These are phyloP conservation scores for Teunomyces atbi DNA, from an alignment of 805 yeast genomes.

Conservation along the genomic window DNA sequence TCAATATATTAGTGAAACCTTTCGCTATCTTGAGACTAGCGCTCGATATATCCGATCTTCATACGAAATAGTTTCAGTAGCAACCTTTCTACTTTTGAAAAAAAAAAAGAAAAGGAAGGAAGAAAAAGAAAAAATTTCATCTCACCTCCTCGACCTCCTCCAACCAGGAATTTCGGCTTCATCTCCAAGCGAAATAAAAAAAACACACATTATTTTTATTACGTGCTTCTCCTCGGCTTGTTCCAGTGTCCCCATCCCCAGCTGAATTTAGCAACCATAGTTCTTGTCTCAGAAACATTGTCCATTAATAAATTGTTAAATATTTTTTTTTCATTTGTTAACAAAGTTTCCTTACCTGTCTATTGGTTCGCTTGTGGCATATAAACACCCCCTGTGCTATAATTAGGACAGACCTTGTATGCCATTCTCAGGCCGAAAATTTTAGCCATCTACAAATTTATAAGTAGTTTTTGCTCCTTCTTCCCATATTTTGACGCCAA, in stretches of 20 bases:
- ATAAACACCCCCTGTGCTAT: slow-evolving; percentile 1
- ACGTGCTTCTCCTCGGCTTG: background rate
- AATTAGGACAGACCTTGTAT: background rate
- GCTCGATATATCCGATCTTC: background rate
- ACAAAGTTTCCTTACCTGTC: too few relatives aligned
- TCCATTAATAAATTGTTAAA: too few relatives aligned
- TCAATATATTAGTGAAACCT: background rate
- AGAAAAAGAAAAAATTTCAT: background rate
- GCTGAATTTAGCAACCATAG: too few relatives aligned
- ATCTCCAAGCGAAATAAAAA: background rate
- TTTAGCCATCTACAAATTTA: background rate
- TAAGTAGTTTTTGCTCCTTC: background rate
- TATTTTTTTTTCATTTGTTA: too few relatives aligned
- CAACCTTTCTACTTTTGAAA: background rate
- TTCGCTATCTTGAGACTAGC: background rate
- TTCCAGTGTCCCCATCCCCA: too few relatives aligned
- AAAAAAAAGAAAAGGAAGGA: background rate
- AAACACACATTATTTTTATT: background rate
- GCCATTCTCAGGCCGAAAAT: background rate
- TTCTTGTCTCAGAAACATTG: too few relatives aligned
- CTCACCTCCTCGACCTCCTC: too few relatives aligned
- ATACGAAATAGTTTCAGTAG: background rate
- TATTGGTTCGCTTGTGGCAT: background rate
- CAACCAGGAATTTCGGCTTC: too few relatives aligned
- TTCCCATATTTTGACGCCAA: slow-evolving; percentile 4